These are phyloP conservation scores for Cutaneotrichosporon cavernicola DNA, from an alignment of 1,284 basidiomycete species.

Conservation along the genomic window DNA sequence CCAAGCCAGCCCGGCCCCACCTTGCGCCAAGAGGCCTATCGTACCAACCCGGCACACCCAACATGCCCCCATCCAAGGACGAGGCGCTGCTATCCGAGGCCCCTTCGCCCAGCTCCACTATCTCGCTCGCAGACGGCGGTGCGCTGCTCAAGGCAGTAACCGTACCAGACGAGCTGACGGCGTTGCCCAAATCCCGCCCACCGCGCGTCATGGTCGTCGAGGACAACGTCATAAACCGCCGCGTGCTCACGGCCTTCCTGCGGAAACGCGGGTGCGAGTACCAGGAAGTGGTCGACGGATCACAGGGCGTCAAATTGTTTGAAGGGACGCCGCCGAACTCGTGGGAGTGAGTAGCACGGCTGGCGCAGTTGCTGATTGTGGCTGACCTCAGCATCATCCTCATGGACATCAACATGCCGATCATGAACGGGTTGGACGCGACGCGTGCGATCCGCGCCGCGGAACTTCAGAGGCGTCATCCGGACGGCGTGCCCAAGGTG, in stretches of 20 bases:
- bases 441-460: conserved; percentile 77
- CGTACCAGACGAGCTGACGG: conserved; percentile 46
- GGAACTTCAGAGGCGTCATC: conserved; percentile 60
- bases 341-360: conserved; percentile 60
- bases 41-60: neutral
- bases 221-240: conserved; percentile 65
- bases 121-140: conserved; percentile 56
- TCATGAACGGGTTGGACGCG: conserved; percentile 83
- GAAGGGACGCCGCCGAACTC: conserved; percentile 61
- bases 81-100: neutral
- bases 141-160: conserved; percentile 55
- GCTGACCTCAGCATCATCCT: conserved; percentile 65
- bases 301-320: conserved; percentile 77
- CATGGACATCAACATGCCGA: conserved; percentile 88
- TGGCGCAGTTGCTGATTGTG: too few relatives aligned
- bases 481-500: neutral
- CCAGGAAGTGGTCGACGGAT: conserved; percentile 76
- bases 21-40: conserved; percentile 4
- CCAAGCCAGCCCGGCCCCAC: conserved; percentile 1
- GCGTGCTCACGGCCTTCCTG: conserved; percentile 71
- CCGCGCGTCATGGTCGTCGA: conserved; percentile 72
- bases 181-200: conserved; percentile 10
- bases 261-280: conserved; percentile 67
- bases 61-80: neutral
- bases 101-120: conserved; percentile 36